Percentiles rank a stretch among this genome's conserved stretches.
These are phyloP conservation scores for Colletotrichum liaoningense DNA, from an alignment of 2,329 filamentous ascomycete genomes.

Conservation along the genomic window DNA sequence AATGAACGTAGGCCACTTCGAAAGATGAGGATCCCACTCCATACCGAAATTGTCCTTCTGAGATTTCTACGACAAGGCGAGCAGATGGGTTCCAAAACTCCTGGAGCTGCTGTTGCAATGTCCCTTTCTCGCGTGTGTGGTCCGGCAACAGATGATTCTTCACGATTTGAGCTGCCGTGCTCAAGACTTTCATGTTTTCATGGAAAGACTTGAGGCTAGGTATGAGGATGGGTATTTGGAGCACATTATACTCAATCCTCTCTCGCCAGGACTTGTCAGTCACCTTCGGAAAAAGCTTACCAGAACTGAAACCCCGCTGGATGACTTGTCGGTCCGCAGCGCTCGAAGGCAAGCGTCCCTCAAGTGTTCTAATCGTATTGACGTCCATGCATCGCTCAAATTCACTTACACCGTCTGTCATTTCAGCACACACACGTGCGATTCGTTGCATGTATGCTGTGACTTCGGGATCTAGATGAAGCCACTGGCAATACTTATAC, in stretches of 20 bases:
- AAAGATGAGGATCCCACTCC: slow-evolving; percentile 27
- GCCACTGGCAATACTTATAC: slow-evolving; percentile 9
- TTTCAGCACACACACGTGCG: not conserved
- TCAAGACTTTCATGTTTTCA: slow-evolving; percentile 13
- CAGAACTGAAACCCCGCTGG: not conserved
- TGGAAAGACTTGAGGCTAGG: slow-evolving; percentile 18
- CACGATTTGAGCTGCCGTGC: slow-evolving; percentile 6
- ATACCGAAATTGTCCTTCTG: slow-evolving; percentile 33
- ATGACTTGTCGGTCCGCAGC: slow-evolving; percentile 3
- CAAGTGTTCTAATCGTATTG: not conserved
- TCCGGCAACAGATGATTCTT: slow-evolving; percentile 7
- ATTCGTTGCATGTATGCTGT: slow-evolving; percentile 5
- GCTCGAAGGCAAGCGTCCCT: slow-evolving; percentile 5
- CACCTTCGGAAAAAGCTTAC: not conserved
- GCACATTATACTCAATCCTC: slow-evolving; percentile 1
- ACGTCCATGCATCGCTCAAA: slow-evolving; percentile 3
- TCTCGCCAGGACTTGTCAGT: not conserved
- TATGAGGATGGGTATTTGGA: slow-evolving; percentile 2
- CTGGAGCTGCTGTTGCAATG: not conserved
- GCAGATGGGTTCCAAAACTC: slow-evolving; percentile 15
- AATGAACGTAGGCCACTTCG: slow-evolving; percentile 29
- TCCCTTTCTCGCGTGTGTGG: not conserved
- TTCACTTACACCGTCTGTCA: not conserved
- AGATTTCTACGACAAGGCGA: slow-evolving; percentile 30
- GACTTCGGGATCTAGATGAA: not conserved